Percentiles rank a stretch among this genome's conserved stretches.
These are phyloP conservation scores for Lipomyces orientalis DNA, from an alignment of 805 yeast species.

Conservation along the genomic window DNA sequence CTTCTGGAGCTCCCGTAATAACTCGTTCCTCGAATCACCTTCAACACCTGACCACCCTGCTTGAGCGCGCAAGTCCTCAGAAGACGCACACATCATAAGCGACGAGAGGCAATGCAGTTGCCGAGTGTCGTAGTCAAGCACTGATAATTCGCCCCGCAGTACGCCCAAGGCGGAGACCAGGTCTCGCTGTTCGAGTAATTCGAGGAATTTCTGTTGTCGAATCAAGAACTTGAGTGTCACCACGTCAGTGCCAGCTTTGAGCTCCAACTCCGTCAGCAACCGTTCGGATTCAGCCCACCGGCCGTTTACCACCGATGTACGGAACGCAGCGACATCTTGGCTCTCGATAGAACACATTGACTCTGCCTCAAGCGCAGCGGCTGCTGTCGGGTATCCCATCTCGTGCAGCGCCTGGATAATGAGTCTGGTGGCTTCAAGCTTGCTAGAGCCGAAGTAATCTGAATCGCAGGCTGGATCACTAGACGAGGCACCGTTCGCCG, in stretches of 20 bases:
- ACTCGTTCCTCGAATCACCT: conserved; percentile 49
- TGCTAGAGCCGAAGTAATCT: conserved; percentile 42
- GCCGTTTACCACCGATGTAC: conserved; percentile 51
- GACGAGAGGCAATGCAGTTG: conserved; percentile 43
- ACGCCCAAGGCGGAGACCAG: conserved; percentile 48
- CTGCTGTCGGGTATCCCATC: conserved; percentile 53
- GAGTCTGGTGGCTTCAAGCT: conserved; percentile 53
- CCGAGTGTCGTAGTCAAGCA: conserved; percentile 41
- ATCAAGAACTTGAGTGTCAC: conserved; percentile 46
- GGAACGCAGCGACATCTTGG: conserved; percentile 50
- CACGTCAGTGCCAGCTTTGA: conserved; percentile 39
- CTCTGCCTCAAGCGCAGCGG: conserved; percentile 51
- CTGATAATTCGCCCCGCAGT: conserved; percentile 49
- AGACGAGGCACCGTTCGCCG: neutral
- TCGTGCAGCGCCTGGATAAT: conserved; percentile 58
- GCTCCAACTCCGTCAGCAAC: conserved; percentile 42
- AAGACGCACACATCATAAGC: conserved; percentile 42
- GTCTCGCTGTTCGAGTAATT: conserved; percentile 47
- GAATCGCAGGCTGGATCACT: conserved; percentile 3
- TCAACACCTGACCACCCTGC: conserved; percentile 45
- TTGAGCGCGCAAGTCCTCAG: conserved; percentile 43
- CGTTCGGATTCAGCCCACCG: conserved; percentile 50
- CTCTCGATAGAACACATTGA: conserved; percentile 48
- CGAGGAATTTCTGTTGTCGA: conserved; percentile 52
- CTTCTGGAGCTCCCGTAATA: conserved; percentile 53